Evolutionary conservation across 2,329 filamentous ascomycete species (phyloP).

Genomic region (Fusarium camptoceras): DNA sequence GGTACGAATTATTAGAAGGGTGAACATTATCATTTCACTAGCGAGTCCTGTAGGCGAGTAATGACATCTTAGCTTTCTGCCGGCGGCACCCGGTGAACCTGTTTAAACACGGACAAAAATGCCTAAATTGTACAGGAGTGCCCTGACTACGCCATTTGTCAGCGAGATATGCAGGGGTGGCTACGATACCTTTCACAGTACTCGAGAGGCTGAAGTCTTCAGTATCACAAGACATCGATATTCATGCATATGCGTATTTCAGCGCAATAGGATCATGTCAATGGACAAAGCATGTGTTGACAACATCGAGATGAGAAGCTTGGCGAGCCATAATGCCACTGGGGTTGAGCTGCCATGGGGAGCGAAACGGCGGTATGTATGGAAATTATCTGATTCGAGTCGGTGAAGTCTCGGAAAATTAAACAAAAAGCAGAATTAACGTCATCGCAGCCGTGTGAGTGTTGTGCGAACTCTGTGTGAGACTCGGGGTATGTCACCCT

Average conservation of each 20-base stretch:
- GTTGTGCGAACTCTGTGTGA: slow-evolving; percentile 1
- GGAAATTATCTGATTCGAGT: slow-evolving; percentile 31
- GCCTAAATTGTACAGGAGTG: slow-evolving; percentile 39
- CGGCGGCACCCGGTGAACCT: slow-evolving; percentile 42
- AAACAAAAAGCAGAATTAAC: slow-evolving; percentile 33
- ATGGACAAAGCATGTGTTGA: background rate
- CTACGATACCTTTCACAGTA: slow-evolving; percentile 7
- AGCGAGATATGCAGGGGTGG: slow-evolving; percentile 25
- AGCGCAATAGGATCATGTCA: background rate
- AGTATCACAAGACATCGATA: background rate
- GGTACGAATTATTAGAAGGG: slow-evolving; percentile 38
- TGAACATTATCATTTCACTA: slow-evolving; percentile 41
- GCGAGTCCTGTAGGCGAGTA: slow-evolving; percentile 21
- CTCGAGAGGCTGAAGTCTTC: background rate
- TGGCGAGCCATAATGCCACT: slow-evolving; percentile 2
- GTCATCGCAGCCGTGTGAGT: slow-evolving; percentile 32
- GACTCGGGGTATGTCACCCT: slow-evolving; percentile 32
- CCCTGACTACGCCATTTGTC: slow-evolving; percentile 42
- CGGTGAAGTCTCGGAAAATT: slow-evolving; percentile 47
- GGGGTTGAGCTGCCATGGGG: slow-evolving; percentile 17
- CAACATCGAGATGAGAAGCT: background rate
- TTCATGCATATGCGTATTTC: background rate
- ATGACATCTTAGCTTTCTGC: slow-evolving; percentile 34
- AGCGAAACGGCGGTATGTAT: slow-evolving; percentile 31
- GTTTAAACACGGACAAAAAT: slow-evolving; percentile 34